phyloP scores from a whole-genome alignment of 768 basidiomycete species.

The Tremella mesenterica region DNA sequence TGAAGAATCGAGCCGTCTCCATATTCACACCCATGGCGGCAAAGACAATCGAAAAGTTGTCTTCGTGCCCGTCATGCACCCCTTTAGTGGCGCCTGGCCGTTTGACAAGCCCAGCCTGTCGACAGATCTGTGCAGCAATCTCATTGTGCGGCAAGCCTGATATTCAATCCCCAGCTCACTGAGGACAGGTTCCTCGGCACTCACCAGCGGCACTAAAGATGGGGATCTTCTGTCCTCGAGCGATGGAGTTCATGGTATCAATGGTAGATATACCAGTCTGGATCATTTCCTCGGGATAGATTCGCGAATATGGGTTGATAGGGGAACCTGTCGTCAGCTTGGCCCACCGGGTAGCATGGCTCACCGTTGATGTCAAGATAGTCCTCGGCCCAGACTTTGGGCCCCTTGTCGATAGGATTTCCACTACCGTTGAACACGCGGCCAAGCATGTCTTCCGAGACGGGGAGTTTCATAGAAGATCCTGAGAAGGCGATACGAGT shows the following conservation, averaged over 20 bases:
- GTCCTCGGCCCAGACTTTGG: slow-evolving; percentile 98
- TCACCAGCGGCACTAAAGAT: slow-evolving; percentile 85
- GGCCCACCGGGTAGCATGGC: slow-evolving; percentile 29
- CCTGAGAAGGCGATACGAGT: slow-evolving; percentile 98
- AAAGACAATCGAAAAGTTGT: slow-evolving; percentile 99
- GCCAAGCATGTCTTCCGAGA: slow-evolving; percentile 97
- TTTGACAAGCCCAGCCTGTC: slow-evolving; percentile 95
- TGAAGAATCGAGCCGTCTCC: slow-evolving; percentile 99
- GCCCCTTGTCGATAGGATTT: slow-evolving; percentile 95
- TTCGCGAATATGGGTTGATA: slow-evolving; percentile 67
- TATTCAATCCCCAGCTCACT: neutral
- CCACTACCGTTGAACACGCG: slow-evolving; percentile 99
- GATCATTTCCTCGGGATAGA: slow-evolving; percentile 99
- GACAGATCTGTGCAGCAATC: slow-evolving; percentile 99
- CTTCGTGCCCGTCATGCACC: slow-evolving; percentile 96
- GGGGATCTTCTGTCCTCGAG: slow-evolving; percentile 99
- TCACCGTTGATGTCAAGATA: slow-evolving; percentile 97
- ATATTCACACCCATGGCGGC: slow-evolving; percentile 99
- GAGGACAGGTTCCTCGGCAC: neutral
- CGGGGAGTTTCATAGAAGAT: slow-evolving; percentile 96
- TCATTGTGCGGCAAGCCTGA: slow-evolving; percentile 93
- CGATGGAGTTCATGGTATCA: slow-evolving; percentile 67
- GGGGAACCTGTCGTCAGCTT: slow-evolving; percentile 62
- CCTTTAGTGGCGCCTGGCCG: slow-evolving; percentile 76
- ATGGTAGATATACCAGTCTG: slow-evolving; percentile 98